Percentiles rank a stretch among this genome's conserved stretches.
phyloP scores from a whole-genome alignment of 2,329 filamentous ascomycete species.

The Neonectria magnoliae region DNA sequence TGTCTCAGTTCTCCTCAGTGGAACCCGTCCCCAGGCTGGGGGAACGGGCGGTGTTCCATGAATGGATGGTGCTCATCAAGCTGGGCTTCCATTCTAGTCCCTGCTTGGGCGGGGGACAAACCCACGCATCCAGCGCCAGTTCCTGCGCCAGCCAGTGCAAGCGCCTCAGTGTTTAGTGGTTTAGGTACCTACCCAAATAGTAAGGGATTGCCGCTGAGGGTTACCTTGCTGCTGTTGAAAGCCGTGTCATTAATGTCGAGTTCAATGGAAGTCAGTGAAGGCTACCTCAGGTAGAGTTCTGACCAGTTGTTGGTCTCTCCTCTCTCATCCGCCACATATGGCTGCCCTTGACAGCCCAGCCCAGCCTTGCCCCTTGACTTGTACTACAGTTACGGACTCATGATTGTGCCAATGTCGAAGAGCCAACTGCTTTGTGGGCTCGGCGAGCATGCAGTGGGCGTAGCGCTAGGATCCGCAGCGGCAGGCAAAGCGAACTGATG shows the following conservation, averaged over 20 bases:
- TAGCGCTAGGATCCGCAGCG: slow-evolving; percentile 5
- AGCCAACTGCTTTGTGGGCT: not conserved
- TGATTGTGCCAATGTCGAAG: not conserved
- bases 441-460: slow-evolving; percentile 2
- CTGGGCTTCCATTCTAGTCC: not conserved
- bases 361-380: not conserved
- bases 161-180: not conserved
- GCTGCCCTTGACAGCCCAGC: not conserved
- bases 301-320: not conserved
- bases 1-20: not conserved
- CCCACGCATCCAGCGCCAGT: slow-evolving; percentile 5
- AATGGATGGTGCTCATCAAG: slow-evolving; percentile 6
- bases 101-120: slow-evolving; percentile 5
- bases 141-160: not conserved
- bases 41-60: not conserved
- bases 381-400: not conserved
- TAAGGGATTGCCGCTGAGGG: not conserved
- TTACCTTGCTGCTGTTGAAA: not conserved
- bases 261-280: not conserved
- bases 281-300: not conserved
- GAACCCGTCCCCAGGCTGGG: not conserved
- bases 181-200: not conserved
- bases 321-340: not conserved
- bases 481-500: not conserved
- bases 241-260: not conserved